These are phyloP conservation scores for Pontederia crassipes DNA, from an alignment of 176 grass and related monocot species.

Conservation along the genomic window DNA sequence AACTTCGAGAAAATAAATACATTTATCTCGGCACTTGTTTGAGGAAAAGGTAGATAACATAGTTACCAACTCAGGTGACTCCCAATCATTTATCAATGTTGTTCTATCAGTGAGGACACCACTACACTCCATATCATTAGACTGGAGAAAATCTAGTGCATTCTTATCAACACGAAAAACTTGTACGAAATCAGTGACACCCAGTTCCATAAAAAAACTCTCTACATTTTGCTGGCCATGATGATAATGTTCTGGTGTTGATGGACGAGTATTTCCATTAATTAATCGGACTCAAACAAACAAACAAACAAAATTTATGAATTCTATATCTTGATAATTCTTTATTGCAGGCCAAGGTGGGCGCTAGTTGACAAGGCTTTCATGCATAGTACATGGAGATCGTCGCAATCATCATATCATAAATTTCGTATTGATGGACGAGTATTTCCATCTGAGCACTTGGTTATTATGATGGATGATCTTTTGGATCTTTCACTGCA, in stretches of 20 bases:
- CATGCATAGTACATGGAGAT: slow-evolving; percentile 87
- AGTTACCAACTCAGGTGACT: slow-evolving; percentile 59
- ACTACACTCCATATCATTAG: slow-evolving; percentile 9
- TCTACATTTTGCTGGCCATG: slow-evolving; percentile 45
- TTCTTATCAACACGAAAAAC: slow-evolving; percentile 44
- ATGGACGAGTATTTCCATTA: no score
- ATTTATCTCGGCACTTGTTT: slow-evolving; percentile 49
- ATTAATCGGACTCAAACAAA: no score
- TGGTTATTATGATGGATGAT: slow-evolving; percentile 69
- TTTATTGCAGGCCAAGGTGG: slow-evolving; percentile 69
- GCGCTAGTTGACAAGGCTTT: slow-evolving; percentile 81
- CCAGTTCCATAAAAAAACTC: slow-evolving; percentile 73
- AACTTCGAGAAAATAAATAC: slow-evolving; percentile 73
- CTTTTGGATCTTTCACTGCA: slow-evolving; percentile 90
- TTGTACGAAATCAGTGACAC: slow-evolving; percentile 88
- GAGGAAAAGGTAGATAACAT: slow-evolving; percentile 73
- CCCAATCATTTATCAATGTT: slow-evolving; percentile 61
- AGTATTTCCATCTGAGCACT: slow-evolving; percentile 56
- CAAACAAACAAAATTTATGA: background rate
- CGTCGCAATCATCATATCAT: slow-evolving; percentile 81
- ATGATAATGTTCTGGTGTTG: slow-evolving; percentile 27
- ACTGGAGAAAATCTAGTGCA: slow-evolving; percentile 17
- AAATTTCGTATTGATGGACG: slow-evolving; percentile 62
- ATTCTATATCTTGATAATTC: slow-evolving; percentile 15
- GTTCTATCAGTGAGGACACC: slow-evolving; percentile 22